phyloP scores from a whole-genome alignment of 306 rosid species.

The Citrullus colocynthis region DNA sequence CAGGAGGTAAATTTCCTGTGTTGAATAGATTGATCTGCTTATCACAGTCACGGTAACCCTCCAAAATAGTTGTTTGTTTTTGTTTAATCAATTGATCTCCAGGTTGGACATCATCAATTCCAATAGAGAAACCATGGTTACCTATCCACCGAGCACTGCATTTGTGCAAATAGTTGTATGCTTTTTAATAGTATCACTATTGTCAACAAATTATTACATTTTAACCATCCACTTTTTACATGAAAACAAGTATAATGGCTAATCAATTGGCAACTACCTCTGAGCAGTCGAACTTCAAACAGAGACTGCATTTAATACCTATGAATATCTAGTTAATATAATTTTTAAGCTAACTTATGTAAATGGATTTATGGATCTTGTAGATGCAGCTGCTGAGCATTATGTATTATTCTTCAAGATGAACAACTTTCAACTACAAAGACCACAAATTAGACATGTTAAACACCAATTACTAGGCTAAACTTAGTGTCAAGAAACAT shows the following conservation, averaged over 20 bases:
- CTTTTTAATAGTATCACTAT: conserved; percentile 2
- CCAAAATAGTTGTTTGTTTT: conserved; percentile 44
- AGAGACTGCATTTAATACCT: neutral
- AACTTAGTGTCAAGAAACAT: too few species aligned
- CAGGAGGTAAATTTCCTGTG: conserved; percentile 54
- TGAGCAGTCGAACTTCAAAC: neutral
- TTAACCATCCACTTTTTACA: neutral
- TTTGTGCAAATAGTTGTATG: conserved; percentile 15
- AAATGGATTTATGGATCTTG: neutral
- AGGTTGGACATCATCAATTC: conserved; percentile 93
- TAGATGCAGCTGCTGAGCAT: neutral
- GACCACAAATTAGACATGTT: too few species aligned
- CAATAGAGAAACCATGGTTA: conserved; percentile 91
- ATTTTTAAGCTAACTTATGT: neutral
- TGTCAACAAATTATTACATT: neutral
- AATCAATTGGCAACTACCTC: neutral
- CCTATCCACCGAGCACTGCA: conserved; percentile 98
- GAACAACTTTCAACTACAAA: too few species aligned
- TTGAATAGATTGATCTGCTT: conserved; percentile 39
- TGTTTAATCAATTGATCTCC: conserved; percentile 31
- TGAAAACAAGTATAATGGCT: neutral
- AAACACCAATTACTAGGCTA: too few species aligned
- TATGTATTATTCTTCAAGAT: neutral
- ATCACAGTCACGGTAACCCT: conserved; percentile 47
- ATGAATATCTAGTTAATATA: neutral